Conservation (phyloP, 1,284 basidiomycete genomes). For the Xerocomus nothofagi region DNA sequence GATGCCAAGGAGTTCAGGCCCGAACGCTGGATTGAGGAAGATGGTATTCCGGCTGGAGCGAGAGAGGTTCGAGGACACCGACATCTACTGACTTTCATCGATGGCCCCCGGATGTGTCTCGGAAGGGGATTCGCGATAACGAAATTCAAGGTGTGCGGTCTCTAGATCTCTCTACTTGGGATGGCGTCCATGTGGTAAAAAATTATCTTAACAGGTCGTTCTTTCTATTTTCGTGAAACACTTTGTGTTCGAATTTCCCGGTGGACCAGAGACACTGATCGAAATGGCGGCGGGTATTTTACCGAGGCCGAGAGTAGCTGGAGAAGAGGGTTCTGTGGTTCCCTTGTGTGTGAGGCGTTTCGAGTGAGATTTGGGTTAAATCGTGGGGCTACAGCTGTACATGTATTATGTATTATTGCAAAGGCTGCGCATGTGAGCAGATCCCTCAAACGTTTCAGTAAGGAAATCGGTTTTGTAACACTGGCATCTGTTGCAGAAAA, state of each 20-base stretch:
- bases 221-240: slow-evolving; percentile 46
- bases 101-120: slow-evolving; percentile 34
- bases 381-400: too few species aligned
- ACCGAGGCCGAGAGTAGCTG: slow-evolving; percentile 44
- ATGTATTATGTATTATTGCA: too few species aligned
- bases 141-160: slow-evolving; percentile 29
- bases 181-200: too few species aligned
- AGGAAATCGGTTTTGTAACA: too few species aligned
- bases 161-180: too few species aligned
- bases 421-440: too few species aligned
- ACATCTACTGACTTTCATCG: slow-evolving; percentile 32
- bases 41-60: slow-evolving; percentile 20
- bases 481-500: too few species aligned
- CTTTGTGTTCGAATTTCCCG: slow-evolving; percentile 45
- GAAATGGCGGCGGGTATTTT: slow-evolving; percentile 38
- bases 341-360: slow-evolving; percentile 40
- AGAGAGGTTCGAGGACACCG: slow-evolving; percentile 28
- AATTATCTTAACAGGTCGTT: slow-evolving; percentile 38
- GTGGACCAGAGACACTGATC: slow-evolving; percentile 43
- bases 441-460: too few species aligned
- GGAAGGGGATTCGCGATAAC: slow-evolving; percentile 34
- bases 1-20: slow-evolving; percentile 43
- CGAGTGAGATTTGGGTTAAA: slow-evolving; percentile 2
- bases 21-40: slow-evolving; percentile 39
- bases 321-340: slow-evolving; percentile 40